Base-by-base conservation (phyloP, 2,329 filamentous ascomycete species). In the Botryotinia calthae region DNA sequence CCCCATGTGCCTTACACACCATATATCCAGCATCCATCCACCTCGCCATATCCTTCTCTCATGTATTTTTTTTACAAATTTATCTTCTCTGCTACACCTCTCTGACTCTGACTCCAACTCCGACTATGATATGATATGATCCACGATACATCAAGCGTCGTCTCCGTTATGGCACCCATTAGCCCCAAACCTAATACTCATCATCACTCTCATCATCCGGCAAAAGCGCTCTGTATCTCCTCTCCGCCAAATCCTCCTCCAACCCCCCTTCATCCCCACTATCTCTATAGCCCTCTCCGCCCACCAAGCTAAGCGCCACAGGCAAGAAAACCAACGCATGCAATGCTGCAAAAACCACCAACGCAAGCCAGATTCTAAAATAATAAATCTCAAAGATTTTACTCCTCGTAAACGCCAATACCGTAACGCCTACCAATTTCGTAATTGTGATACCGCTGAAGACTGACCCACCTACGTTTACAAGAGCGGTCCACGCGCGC, bases 341-440 rank as follows among this genome's bases (percentile, higher is more conserved):
- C 16, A 91, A 87, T 12, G 93, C 93, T 4, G 95, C 97, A 82
- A 97, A 95, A 16, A 97, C 82, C 18, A 99, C 95, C 71, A 99
- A 87, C 10, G 95, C 92, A 28, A 98, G 85, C 96, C 96, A 99
- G 61, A 99, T 93, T 61, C 96, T 89, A 87, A 99, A 99, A 83
- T 99, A 99, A 84, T 99, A 99, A 73, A 99, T 94, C 84, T 99
- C 97, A 79, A 99, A 99, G 80, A 99, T 99, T 88, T 98, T 99
- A 82, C 93, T 97, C 69, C 93, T 86, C 12, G 96, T 99, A 80
- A 98, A 99, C 0, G 96, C 96, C 31, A 99, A 85, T 51, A 99
- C 96, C 63, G 88, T 91, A 0, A 99, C 95, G 5, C 96, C 96
- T 2, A 99, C 85, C 1, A 99, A 87, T 83, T 99, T 99, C 2